Base-by-base conservation (phyloP, 208 protist genomes). In the Trypanosoma lewisi region DNA sequence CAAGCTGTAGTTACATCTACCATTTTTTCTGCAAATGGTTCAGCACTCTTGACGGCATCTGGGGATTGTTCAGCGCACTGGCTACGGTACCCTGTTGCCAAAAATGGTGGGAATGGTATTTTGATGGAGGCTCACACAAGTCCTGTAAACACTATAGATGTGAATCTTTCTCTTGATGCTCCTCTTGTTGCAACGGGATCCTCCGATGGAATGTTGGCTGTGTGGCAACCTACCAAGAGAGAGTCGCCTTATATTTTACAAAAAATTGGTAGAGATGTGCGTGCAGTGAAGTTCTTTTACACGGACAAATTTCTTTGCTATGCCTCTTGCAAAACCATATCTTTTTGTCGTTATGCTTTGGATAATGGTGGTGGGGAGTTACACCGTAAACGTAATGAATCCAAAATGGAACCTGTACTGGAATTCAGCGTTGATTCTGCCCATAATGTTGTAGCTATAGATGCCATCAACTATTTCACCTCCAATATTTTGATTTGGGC, bases 301-400 rank as follows among this genome's bases (percentile, higher is more conserved):
- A 48, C 82, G 0, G 89, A 95, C 48, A 84, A 82, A 56, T 77
- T 95, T 44, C n/a, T 93, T 52, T 60, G 75, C 11, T 93, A 81
- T 16, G 70, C 71, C 19, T 16, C 42, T n/a, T 73, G 65, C 19
- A 76, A 77, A 27, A 60, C 42, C 14, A 21, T 92, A n/a, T 64
- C 71, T 49, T 67, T 92, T 6, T 79, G 63, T 44, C 34, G 55
- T 6, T 73, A 72, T 47, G 50, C 37, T n/a, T 47, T 82, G 11
- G 69, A 73, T 56, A 47, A 66, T 34, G 50, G 53, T 27, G 54
- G 59, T 21, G 62, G 44, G 19, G 73, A 73, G 21, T 9, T 73
- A 6, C n/a, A 73, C 44, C 72, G 67, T 12, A 67, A 42, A 25
- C 70, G 78, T 4, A 70, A 77, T 48, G 55, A 64, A 34, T 67